Evolutionary conservation across 192 early-diverging fungal species (phyloP), one percentile per base, ranked within the genome.

Genomic region (Podila epicladia): DNA sequence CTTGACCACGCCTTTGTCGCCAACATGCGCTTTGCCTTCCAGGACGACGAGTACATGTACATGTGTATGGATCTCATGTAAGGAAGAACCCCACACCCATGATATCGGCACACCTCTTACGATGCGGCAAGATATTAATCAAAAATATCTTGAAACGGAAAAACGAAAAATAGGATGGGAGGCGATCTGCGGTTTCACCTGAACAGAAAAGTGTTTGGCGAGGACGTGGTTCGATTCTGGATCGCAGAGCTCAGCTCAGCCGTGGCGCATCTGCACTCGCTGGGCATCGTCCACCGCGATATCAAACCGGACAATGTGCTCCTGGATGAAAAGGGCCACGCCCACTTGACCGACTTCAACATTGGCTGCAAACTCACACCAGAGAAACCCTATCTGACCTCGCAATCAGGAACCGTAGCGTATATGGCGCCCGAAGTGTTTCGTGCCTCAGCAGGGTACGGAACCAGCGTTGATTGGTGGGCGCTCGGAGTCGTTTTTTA

Each of bases 331-430:
- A 75, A 82, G 24, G 97, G 97, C 15, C 96, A 99, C 82, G 94
- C 92, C 17, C 94, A 94, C 66, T 77, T 99, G 79, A 96, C 95
- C 33, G 97, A 99, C 82, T 99, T 99, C 72, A 99, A 99, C 84
- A 96, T 99, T 82, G 97, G 97, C 12, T 94, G 93, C 17, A 87
- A 92, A 41, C 76, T 85, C 50, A 85, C 82, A 28, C 71, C 69
- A 26, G 91, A 92, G 22, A 91, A 89, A 59, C 87, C 88, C 19
- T 83, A 66, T 50, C 82, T 97, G 70, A 94, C 90, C 8, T 93
- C 94, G 32, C 91, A 92, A 6, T 95, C 97, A 12, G 97, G 97
- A 26, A 96, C 94, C 9, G 92, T 92, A 61, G 92, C 93, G 28
- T 99, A 99, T 70, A 98, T 99, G 96, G 93, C 93, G 9, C 93